Evolutionary conservation across 805 yeast species (phyloP).

Genomic region (Candida wancherniae): DNA sequence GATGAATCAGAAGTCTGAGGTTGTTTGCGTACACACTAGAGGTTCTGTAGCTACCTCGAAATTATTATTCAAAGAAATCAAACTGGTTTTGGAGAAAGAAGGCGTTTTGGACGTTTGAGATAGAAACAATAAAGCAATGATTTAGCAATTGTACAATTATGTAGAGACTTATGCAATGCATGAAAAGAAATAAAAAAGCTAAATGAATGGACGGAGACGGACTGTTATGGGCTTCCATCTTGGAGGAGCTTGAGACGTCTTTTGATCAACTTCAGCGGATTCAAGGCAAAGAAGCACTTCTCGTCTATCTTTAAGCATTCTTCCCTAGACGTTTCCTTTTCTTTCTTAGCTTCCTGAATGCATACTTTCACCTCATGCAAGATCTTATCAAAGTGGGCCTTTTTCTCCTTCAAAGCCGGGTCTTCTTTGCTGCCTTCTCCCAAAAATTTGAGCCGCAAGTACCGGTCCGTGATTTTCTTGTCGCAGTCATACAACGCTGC

Average conservation of each 20-base stretch:
- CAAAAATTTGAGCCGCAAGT: conserved; percentile 60
- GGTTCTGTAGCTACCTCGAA: conserved; percentile 63
- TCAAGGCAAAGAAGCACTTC: conserved; percentile 57
- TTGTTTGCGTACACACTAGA: conserved; percentile 56
- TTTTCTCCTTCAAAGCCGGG: background rate
- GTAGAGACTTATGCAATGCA: background rate
- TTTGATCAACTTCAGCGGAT: conserved; percentile 52
- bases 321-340: conserved; percentile 49
- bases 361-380: conserved; percentile 47
- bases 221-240: background rate
- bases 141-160: background rate
- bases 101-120: conserved; percentile 43
- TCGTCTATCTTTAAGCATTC: conserved; percentile 60
- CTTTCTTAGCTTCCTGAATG: conserved; percentile 36
- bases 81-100: conserved; percentile 60
- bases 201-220: background rate
- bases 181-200: background rate
- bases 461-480: conserved; percentile 57
- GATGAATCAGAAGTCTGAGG: conserved; percentile 42
- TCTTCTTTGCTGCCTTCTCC: conserved; percentile 2
- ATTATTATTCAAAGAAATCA: conserved; percentile 57
- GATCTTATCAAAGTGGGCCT: conserved; percentile 40
- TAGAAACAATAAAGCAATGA: background rate
- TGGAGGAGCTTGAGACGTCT: conserved; percentile 28
- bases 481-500: conserved; percentile 74